Percentiles rank a stretch among this genome's conserved stretches.
phyloP scores from a whole-genome alignment of 495 filamentous ascomycete genomes.

The Hypoxylon intermedium region DNA sequence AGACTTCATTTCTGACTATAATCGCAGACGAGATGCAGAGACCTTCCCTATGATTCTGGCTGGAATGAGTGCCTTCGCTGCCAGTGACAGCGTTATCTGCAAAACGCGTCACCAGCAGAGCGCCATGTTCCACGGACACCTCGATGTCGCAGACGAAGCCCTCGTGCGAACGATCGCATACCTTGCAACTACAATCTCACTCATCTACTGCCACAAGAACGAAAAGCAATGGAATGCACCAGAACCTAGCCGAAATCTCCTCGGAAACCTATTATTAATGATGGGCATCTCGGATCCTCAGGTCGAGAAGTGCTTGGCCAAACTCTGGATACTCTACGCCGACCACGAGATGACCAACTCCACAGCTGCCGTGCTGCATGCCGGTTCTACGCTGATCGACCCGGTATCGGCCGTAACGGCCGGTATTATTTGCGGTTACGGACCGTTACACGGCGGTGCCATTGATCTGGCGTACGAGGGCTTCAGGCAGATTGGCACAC shows the following conservation, averaged over 20 bases:
- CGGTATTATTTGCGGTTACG: slow-evolving; percentile 58
- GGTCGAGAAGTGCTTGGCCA: slow-evolving; percentile 48
- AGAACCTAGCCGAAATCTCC: slow-evolving; percentile 31
- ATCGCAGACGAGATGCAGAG: slow-evolving; percentile 29
- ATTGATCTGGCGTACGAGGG: slow-evolving; percentile 62
- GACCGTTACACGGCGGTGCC: slow-evolving; percentile 65
- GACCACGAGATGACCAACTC: slow-evolving; percentile 65
- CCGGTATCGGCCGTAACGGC: slow-evolving; percentile 49
- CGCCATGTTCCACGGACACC: slow-evolving; percentile 50
- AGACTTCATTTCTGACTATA: slow-evolving; percentile 4
- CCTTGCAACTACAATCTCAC: slow-evolving; percentile 47
- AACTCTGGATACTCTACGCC: slow-evolving; percentile 54
- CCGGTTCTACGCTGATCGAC: slow-evolving; percentile 51
- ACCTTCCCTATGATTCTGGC: slow-evolving; percentile 43
- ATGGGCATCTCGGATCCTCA: slow-evolving; percentile 39
- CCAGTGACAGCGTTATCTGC: slow-evolving; percentile 41
- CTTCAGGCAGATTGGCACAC: slow-evolving; percentile 53
- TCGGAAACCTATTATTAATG: slow-evolving; percentile 42
- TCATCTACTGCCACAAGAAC: slow-evolving; percentile 51
- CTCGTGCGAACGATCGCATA: slow-evolving; percentile 52
- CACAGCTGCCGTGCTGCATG: slow-evolving; percentile 58
- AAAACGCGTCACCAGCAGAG: slow-evolving; percentile 46
- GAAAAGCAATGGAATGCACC: slow-evolving; percentile 53
- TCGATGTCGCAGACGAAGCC: slow-evolving; percentile 48
- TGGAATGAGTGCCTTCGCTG: slow-evolving; percentile 48